Base-by-base conservation (phyloP, 164 flowering plant species). In the Annona squamosa region DNA sequence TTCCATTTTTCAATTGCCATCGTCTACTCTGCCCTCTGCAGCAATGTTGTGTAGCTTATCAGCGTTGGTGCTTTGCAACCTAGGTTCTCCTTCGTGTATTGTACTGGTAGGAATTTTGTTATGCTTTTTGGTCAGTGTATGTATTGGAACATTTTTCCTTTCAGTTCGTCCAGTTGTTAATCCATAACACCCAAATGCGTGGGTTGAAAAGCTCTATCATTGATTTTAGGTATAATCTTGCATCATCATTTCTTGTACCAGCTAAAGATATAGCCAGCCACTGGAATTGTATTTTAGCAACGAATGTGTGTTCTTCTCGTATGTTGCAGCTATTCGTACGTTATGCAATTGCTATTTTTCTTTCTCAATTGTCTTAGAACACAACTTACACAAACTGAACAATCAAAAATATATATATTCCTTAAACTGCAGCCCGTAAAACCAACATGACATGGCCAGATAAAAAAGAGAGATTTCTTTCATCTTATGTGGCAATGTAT, bases 241-340 rank as follows among this genome's bases (percentile, higher is more conserved):
- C 9, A 66, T 66, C 4, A 66, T 46, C 45, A 42, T 42, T 42
- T 66, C 45, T 12, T 66, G 68, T 66, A 66, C 68, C 68, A 44
- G 68, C 43, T 66, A 41, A 42, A 4, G 45, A 7, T 43, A 26
- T 26, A 26, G 37, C 37, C 37, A 26, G 46, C 45, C 43, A 9
- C 43, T 44, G 43, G 45, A 17, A 13, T 66, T 66, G 9, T 4
- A 66, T 37, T 52, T 2, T 16, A 52, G 59, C 59, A 13, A 52
- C 13, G 13, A 52, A 52, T 10, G 59, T 52, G 59, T 16, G 13
- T 52, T 52, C 9, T 52, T 52, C 59, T 52, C 3, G 10, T 52
- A 16, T 52, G 37, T 52, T 52, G 9, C 10, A 5, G 13, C 59
- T 52, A 6, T 52, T 52, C 10, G 7, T 52, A 52, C 13, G 13